A percentile compares a stretch with the other conserved stretches of the same genome.
These are phyloP conservation scores for Trichothecium roseum DNA, from an alignment of 2,329 filamentous ascomycete species.

Conservation along the genomic window DNA sequence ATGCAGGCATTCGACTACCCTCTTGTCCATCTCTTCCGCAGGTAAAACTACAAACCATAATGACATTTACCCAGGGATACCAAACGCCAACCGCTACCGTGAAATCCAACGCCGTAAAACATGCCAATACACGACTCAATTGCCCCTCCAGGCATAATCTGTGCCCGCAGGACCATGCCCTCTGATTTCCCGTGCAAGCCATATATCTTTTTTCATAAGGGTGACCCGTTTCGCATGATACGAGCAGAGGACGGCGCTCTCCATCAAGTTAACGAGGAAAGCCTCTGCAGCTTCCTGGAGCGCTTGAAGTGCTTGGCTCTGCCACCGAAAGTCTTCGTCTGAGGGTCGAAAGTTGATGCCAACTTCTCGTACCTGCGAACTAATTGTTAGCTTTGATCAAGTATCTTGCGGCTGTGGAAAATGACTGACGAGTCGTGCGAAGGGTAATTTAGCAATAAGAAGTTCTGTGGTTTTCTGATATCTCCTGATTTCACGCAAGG, in stretches of 20 bases:
- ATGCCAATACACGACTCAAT: too few relatives aligned
- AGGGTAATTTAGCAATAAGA: slow-evolving; percentile 69
- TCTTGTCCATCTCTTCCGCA: too few relatives aligned
- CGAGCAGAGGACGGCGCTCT: slow-evolving; percentile 74
- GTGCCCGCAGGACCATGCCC: slow-evolving; percentile 24
- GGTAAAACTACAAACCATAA: too few relatives aligned
- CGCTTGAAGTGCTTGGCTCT: slow-evolving; percentile 87
- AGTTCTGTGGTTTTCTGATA: slow-evolving; percentile 89
- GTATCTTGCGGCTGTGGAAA: neutral
- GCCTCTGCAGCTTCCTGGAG: slow-evolving; percentile 95
- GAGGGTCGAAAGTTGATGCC: slow-evolving; percentile 52
- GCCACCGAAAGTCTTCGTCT: slow-evolving; percentile 75
- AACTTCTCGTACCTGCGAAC: slow-evolving; percentile 55
- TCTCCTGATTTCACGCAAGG: slow-evolving; percentile 80
- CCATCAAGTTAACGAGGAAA: slow-evolving; percentile 92
- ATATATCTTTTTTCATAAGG: slow-evolving; percentile 97
- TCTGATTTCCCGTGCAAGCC: slow-evolving; percentile 72
- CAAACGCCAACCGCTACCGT: too few relatives aligned
- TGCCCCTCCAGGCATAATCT: too few relatives aligned
- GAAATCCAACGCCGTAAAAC: too few relatives aligned
- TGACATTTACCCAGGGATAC: too few relatives aligned
- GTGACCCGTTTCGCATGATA: slow-evolving; percentile 96
- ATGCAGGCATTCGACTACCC: too few relatives aligned
- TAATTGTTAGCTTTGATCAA: neutral
- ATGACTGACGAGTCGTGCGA: slow-evolving; percentile 58